Conservation (phyloP, 176 grass and related monocot species). For the Oryza nivara region DNA sequence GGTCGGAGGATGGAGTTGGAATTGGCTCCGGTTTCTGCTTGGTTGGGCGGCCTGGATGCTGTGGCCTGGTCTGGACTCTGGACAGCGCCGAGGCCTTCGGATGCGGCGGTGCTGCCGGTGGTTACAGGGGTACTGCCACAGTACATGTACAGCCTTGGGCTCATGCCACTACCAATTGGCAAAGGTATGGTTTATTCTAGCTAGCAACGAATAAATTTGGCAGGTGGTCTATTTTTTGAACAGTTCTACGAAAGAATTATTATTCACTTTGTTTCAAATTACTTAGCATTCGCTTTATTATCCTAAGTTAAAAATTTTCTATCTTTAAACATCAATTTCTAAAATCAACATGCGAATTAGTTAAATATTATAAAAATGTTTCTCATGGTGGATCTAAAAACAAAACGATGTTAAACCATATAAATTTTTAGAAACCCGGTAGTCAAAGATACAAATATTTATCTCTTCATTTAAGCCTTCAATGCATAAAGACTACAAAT, state of each 20-base stretch:
- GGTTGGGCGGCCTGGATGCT: neutral
- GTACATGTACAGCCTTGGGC: neutral
- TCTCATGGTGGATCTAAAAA: no score
- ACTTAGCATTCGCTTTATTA: no score
- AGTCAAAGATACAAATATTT: no score
- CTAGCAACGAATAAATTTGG: neutral
- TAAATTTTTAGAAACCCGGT: no score
- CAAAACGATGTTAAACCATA: no score
- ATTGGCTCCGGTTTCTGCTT: neutral
- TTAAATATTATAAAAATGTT: no score
- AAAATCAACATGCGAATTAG: no score
- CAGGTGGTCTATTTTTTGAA: neutral
- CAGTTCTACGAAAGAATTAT: neutral
- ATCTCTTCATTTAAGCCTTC: no score
- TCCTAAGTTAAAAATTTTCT: no score
- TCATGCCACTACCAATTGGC: neutral
- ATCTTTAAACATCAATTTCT: no score
- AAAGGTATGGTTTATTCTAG: neutral
- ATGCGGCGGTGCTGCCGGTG: neutral
- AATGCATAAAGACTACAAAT: no score
- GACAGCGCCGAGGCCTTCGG: constrained; percentile 6
- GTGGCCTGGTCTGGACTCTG: neutral
- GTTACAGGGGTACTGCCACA: neutral
- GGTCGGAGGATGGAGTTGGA: neutral
- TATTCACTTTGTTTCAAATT: no score